Conservation (phyloP, 1,284 basidiomycete species). For the Austroboletus niveus region DNA sequence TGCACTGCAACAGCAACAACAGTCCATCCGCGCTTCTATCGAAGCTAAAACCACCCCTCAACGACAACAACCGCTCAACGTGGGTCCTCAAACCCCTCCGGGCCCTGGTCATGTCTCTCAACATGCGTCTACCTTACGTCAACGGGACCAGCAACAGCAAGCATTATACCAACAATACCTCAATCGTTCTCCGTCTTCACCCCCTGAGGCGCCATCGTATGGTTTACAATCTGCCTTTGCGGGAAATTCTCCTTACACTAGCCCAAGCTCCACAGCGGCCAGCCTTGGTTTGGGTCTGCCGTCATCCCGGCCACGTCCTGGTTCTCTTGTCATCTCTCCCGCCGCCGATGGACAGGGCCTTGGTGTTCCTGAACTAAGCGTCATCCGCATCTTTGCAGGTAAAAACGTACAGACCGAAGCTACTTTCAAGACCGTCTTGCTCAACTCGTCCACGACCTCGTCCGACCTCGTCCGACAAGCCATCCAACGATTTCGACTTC, state of each 20-base stretch:
- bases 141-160: slow-evolving; percentile 85
- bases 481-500: slow-evolving; percentile 88
- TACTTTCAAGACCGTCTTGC: slow-evolving; percentile 95
- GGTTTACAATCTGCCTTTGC: slow-evolving; percentile 64
- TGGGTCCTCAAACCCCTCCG: slow-evolving; percentile 38
- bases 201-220: slow-evolving; percentile 70
- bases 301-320: slow-evolving; percentile 58
- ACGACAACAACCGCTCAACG: slow-evolving; percentile 33
- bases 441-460: slow-evolving; percentile 84
- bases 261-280: slow-evolving; percentile 35
- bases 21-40: slow-evolving; percentile 27
- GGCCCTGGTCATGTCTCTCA: slow-evolving; percentile 30
- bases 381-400: slow-evolving; percentile 94
- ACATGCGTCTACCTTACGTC: slow-evolving; percentile 70
- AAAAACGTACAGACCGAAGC: slow-evolving; percentile 86
- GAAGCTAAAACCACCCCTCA: slow-evolving; percentile 22
- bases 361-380: slow-evolving; percentile 83
- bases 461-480: slow-evolving; percentile 87
- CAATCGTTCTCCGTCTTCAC: slow-evolving; percentile 72
- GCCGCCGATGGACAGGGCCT: slow-evolving; percentile 57
- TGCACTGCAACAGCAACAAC: slow-evolving; percentile 56
- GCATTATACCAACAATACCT: slow-evolving; percentile 89
- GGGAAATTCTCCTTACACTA: slow-evolving; percentile 43
- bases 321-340: slow-evolving; percentile 67
- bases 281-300: slow-evolving; percentile 51